Evolutionary conservation across 768 basidiomycete species (phyloP).

Genomic region (Lactifluus rugatus): DNA sequence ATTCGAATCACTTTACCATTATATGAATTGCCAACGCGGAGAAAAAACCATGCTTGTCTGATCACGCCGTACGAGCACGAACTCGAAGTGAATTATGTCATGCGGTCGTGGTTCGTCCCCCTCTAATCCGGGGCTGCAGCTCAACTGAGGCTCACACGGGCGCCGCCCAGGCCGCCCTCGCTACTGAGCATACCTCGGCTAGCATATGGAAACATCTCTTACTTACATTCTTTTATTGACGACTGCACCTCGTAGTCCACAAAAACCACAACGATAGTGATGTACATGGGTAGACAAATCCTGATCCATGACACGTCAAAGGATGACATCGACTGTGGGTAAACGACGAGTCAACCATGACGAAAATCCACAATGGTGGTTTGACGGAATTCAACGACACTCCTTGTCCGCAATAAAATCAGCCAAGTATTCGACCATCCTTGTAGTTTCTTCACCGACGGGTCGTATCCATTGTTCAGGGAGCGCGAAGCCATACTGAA

Average conservation of each 20-base stretch:
- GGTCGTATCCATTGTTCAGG: conserved; percentile 66
- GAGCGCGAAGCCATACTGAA: conserved; percentile 69
- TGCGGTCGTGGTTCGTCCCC: no score
- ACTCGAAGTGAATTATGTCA: neutral
- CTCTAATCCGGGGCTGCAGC: no score
- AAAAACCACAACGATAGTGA: neutral
- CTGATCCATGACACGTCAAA: neutral
- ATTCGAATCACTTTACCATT: no score
- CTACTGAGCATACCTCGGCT: no score
- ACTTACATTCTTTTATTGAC: neutral
- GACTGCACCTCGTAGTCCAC: neutral
- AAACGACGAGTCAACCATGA: neutral
- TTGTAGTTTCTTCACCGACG: conserved; percentile 66
- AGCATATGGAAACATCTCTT: neutral
- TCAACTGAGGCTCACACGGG: no score
- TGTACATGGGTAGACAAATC: neutral
- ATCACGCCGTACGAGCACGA: neutral
- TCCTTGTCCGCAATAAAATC: conserved; percentile 47
- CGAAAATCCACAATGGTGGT: neutral
- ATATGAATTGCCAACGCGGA: no score
- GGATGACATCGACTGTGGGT: neutral
- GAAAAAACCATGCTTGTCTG: no score
- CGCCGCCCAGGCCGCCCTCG: no score
- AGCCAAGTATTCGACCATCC: conserved; percentile 56
- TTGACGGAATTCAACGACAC: neutral